Conservation (phyloP, 1,284 basidiomycete genomes). For the Ceratobasidium sp. region DNA sequence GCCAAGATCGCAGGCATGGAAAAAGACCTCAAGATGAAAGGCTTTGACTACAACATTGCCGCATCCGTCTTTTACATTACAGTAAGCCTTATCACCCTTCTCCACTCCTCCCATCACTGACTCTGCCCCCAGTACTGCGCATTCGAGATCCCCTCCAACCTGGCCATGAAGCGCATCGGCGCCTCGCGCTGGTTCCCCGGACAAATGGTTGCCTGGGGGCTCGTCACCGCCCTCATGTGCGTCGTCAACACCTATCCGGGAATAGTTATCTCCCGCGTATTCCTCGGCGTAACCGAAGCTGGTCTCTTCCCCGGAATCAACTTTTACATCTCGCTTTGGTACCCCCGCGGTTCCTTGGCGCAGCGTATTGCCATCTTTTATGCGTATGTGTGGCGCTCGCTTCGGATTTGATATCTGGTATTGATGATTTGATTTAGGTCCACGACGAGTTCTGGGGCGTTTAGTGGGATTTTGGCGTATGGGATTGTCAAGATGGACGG, state of each 20-base stretch:
- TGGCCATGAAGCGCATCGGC: constrained; percentile 22
- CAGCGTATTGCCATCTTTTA: constrained; percentile 66
- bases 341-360: constrained; percentile 65
- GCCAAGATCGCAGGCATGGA: constrained; percentile 47
- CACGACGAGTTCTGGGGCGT: constrained; percentile 53
- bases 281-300: constrained; percentile 74
- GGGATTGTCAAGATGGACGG: constrained; percentile 63
- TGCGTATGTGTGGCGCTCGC: constrained; percentile 58
- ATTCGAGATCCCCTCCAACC: constrained; percentile 35
- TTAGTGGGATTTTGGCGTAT: constrained; percentile 60
- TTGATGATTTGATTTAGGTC: constrained; percentile 21
- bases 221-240: constrained; percentile 71
- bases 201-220: constrained; percentile 45
- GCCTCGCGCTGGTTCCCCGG: constrained; percentile 32
- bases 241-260: constrained; percentile 73
- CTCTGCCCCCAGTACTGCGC: constrained; percentile 42
- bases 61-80: constrained; percentile 48
- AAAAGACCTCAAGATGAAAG: constrained; percentile 46
- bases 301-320: constrained; percentile 61
- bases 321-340: constrained; percentile 65
- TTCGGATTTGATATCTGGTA: constrained; percentile 47
- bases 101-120: no score
- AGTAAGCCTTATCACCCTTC: constrained; percentile 23
- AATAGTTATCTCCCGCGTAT: constrained; percentile 69
- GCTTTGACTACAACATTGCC: constrained; percentile 46